Percentiles rank a stretch among this genome's conserved stretches.
phyloP scores from a whole-genome alignment of 306 rosid genomes.

The Lotus japonicus region DNA sequence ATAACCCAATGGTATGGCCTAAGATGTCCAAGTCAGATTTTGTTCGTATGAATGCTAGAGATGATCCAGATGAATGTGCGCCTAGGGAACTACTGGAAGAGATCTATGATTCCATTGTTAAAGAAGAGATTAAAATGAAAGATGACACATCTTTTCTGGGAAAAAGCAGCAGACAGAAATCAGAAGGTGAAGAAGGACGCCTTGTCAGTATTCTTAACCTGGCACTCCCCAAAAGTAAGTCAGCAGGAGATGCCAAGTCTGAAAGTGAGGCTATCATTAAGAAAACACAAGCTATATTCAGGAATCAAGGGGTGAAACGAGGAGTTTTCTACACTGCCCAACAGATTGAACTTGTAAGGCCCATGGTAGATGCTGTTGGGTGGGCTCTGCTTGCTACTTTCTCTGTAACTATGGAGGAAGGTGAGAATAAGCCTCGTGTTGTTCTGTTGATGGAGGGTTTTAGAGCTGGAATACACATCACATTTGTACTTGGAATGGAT shows the following conservation, averaged over 20 bases:
- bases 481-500: constrained; percentile 94
- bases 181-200: constrained; percentile 85
- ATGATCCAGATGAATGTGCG: constrained; percentile 88
- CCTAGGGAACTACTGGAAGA: constrained; percentile 86
- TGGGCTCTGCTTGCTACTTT: constrained; percentile 99
- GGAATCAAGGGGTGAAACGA: constrained; percentile 72
- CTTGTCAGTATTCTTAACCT: constrained; percentile 92
- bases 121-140: constrained; percentile 92
- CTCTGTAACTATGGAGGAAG: constrained; percentile 99
- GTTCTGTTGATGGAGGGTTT: constrained; percentile 97
- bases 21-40: constrained; percentile 96
- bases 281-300: constrained; percentile 88
- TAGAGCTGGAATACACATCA: constrained; percentile 92
- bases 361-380: constrained; percentile 99
- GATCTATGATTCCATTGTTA: constrained; percentile 86
- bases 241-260: constrained; percentile 62
- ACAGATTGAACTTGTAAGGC: constrained; percentile 97
- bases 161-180: constrained; percentile 60
- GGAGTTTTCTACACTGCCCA: constrained; percentile 90
- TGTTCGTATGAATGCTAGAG: constrained; percentile 77
- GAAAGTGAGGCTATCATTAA: constrained; percentile 93
- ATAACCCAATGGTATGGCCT: constrained; percentile 99
- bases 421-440: constrained; percentile 90
- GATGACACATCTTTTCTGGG: constrained; percentile 55
- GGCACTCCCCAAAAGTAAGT: constrained; percentile 78